Base-by-base conservation (phyloP, 306 rosid species). In the Bauhinia variegata region DNA sequence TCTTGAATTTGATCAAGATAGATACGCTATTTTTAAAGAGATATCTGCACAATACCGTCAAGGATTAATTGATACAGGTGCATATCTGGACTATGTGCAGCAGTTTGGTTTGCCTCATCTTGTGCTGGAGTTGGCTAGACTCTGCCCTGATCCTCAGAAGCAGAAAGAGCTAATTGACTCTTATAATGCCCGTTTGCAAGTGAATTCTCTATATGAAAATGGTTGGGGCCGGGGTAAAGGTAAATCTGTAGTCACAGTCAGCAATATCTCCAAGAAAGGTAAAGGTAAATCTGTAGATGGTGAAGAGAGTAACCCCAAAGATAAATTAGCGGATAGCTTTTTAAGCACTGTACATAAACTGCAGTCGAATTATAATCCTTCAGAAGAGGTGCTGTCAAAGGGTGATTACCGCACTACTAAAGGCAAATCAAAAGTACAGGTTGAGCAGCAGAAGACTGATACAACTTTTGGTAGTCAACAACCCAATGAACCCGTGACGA, bases 91-190 rank as follows among this genome's bases (percentile, higher is more conserved):
- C 65, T 88, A 15, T 66, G 96, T 93, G 59, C 84, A 70, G 82
- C 84, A 85, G 79, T 90, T 86, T 78, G 95, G 96, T 70, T 67
- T 93, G 90, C 75, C 88, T 56, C 90, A 88, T 86, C 95, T 93
- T 73, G 86, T 90, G 66, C 85, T 58, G 52, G 97, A 93, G 57
- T 70, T 93, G 78, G 97, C 97, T 65, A 88, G 86, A 68, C 84
- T 90, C n/a, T 90, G 93, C 60, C 99, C 99, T 6, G 95, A 93
- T 71, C 0, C 78, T 32, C 82, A 13, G 69, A 93, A 93, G 80
- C 96, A 86, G 82, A 83, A 57, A 82, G 96, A 93, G 81, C 96
- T 93, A 15, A 53, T 93, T 34, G 87, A 78, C 37, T 78, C 75
- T 54, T 83, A 90, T 75, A 80, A 83, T 19, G 55, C 86, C 15